Conservation (phyloP, 306 rosid genomes). For the Boehmeria nivea region DNA sequence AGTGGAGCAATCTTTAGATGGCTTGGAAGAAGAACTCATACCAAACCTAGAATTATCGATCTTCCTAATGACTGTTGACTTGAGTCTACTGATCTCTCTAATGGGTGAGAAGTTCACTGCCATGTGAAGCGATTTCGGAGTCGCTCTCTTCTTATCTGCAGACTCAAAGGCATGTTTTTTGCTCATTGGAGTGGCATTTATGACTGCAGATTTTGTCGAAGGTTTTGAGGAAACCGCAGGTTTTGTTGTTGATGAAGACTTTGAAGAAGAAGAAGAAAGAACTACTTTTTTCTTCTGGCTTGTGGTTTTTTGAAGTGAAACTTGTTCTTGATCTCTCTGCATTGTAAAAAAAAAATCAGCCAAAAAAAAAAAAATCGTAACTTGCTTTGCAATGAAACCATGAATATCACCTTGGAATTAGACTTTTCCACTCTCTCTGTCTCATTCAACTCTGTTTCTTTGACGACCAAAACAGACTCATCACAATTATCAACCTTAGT, state of each 20-base stretch:
- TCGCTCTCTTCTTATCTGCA: slow-evolving; percentile 53
- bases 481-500: slow-evolving; percentile 22
- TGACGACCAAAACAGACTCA: slow-evolving; percentile 20
- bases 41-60: slow-evolving; percentile 70
- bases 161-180: slow-evolving; percentile 27
- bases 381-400: not conserved
- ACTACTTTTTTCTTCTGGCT: slow-evolving; percentile 43
- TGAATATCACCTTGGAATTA: slow-evolving; percentile 36
- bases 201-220: slow-evolving; percentile 42
- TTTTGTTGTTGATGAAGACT: slow-evolving; percentile 32
- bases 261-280: slow-evolving; percentile 35
- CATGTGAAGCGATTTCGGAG: slow-evolving; percentile 55
- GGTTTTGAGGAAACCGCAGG: slow-evolving; percentile 23
- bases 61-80: slow-evolving; percentile 70
- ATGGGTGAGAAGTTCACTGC: slow-evolving; percentile 74
- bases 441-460: slow-evolving; percentile 31
- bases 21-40: slow-evolving; percentile 44
- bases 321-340: slow-evolving; percentile 38
- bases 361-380: not conserved
- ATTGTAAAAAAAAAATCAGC: slow-evolving; percentile 8
- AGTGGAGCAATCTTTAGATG: slow-evolving; percentile 54
- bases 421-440: slow-evolving; percentile 41
- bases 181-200: slow-evolving; percentile 47
- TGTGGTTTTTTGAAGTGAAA: slow-evolving; percentile 15
- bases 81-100: slow-evolving; percentile 67